phyloP scores from a whole-genome alignment of 306 rosid genomes.

The Dryas octopetala region DNA sequence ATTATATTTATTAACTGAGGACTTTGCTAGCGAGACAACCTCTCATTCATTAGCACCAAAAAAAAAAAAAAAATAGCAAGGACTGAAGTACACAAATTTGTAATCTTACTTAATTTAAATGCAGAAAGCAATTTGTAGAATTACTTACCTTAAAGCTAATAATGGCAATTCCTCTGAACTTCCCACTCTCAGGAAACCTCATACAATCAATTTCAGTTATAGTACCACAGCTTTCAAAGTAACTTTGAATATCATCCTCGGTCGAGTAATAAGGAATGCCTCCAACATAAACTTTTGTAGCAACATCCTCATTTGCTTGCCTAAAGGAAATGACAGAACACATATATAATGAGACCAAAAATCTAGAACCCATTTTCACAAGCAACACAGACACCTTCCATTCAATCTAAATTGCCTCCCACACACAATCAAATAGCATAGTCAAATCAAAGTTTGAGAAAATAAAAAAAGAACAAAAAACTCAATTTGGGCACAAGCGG shows the following conservation, averaged over 20 bases:
- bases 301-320: slow-evolving; percentile 40
- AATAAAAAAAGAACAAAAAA: not conserved
- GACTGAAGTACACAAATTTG: not conserved
- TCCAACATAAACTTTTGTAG: slow-evolving; percentile 82
- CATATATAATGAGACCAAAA: slow-evolving; percentile 7
- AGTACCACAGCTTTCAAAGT: slow-evolving; percentile 84
- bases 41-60: not conserved
- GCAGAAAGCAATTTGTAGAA: not conserved
- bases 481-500: not conserved
- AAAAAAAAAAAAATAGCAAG: not conserved
- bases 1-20: not conserved
- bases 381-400: not conserved
- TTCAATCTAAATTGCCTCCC: not conserved
- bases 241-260: slow-evolving; percentile 89
- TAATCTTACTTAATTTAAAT: not conserved
- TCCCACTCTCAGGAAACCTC: slow-evolving; percentile 89
- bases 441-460: not conserved
- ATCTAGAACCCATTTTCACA: not conserved
- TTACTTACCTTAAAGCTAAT: slow-evolving; percentile 75
- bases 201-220: slow-evolving; percentile 83
- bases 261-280: slow-evolving; percentile 94
- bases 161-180: slow-evolving; percentile 91
- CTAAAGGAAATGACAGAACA: slow-evolving; percentile 39
- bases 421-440: slow-evolving; percentile 11
- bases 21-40: not conserved